A percentile compares a stretch with the other conserved stretches of the same genome.
phyloP scores from a whole-genome alignment of 768 basidiomycete genomes.

The Amanita rimosa region DNA sequence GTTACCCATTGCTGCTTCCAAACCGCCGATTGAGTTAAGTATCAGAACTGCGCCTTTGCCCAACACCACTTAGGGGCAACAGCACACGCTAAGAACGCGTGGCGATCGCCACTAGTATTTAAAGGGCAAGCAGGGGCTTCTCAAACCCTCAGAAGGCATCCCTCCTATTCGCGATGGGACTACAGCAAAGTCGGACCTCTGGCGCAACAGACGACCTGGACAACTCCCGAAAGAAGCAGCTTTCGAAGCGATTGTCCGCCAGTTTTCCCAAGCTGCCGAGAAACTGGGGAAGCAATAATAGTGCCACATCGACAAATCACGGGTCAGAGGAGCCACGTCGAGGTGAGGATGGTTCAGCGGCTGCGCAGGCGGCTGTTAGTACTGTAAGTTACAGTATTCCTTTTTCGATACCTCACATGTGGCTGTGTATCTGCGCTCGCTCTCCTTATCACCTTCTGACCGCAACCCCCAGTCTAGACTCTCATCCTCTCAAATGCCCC shows the following conservation, averaged over 20 bases:
- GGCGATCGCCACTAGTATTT: constrained; percentile 4
- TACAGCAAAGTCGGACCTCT: constrained; percentile 1
- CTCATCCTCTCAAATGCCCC: background rate
- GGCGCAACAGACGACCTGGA: background rate
- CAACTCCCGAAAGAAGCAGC: background rate
- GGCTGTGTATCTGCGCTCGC: constrained; percentile 1
- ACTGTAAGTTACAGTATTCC: background rate
- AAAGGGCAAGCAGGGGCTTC: background rate
- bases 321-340: background rate
- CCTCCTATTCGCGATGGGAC: background rate
- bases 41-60: background rate
- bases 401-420: constrained; percentile 1
- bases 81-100: background rate
- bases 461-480: background rate
- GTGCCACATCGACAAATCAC: background rate
- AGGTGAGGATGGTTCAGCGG: background rate
- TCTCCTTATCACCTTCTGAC: background rate
- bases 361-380: background rate
- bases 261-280: background rate
- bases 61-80: background rate
- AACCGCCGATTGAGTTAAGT: too few relatives aligned
- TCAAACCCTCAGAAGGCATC: background rate
- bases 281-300: background rate
- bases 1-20: too few relatives aligned
- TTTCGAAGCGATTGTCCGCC: background rate